Conservation (phyloP, 495 filamentous ascomycete genomes). For the Thermothielavioides terrestris region DNA sequence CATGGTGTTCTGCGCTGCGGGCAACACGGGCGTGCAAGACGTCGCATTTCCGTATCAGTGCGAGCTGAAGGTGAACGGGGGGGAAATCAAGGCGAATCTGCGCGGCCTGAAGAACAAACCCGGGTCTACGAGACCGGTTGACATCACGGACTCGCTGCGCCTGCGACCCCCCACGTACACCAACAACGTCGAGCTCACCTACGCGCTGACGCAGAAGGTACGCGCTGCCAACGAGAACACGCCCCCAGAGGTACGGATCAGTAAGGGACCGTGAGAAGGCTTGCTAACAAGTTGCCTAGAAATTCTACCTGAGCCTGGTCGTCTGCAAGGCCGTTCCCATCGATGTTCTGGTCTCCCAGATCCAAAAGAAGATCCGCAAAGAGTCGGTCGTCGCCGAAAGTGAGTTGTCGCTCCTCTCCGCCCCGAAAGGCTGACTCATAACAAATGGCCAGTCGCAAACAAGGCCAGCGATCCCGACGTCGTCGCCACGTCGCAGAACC, state of each 20-base stretch:
- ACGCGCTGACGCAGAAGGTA: slow-evolving; percentile 84
- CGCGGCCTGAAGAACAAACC: slow-evolving; percentile 92
- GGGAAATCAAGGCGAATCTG: slow-evolving; percentile 79
- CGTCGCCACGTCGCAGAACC: slow-evolving; percentile 70
- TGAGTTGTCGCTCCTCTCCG: slow-evolving; percentile 39
- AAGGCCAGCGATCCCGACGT: slow-evolving; percentile 83
- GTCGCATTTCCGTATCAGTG: slow-evolving; percentile 86
- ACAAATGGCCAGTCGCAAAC: slow-evolving; percentile 54
- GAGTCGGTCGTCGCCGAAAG: slow-evolving; percentile 76
- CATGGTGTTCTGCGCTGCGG: slow-evolving; percentile 72
- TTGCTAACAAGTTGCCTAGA: slow-evolving; percentile 40
- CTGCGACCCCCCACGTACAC: slow-evolving; percentile 54
- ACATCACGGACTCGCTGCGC: slow-evolving; percentile 72
- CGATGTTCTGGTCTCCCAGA: slow-evolving; percentile 57
- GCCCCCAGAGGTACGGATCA: slow-evolving; percentile 2
- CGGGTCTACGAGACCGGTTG: slow-evolving; percentile 83
- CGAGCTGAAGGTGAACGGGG: slow-evolving; percentile 82
- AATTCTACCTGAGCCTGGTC: slow-evolving; percentile 64
- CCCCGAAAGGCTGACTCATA: no score
- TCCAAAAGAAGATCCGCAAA: slow-evolving; percentile 70
- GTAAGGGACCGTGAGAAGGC: neutral
- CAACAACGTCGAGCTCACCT: slow-evolving; percentile 78
- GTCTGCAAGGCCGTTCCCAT: slow-evolving; percentile 66
- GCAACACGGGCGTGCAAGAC: slow-evolving; percentile 54
- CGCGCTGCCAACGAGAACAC: slow-evolving; percentile 1